Percentiles rank a stretch among this genome's conserved stretches.
Evolutionary conservation across 1,284 basidiomycete species (phyloP).

Genomic region (Melampsora larici-populina): DNA sequence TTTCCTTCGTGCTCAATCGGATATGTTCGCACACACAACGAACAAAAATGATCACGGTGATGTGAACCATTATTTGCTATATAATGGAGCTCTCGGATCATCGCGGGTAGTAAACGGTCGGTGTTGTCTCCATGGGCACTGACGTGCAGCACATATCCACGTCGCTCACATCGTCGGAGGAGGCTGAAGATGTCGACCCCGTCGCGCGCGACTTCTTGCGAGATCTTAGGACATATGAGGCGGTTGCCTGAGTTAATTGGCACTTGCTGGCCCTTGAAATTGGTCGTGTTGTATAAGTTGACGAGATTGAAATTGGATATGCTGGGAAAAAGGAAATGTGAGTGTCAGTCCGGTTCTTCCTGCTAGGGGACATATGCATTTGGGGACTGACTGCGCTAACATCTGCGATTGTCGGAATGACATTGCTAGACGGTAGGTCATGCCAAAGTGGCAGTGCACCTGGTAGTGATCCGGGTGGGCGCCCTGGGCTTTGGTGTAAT

Average conservation of each 20-base stretch:
- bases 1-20: not conserved
- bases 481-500: too few relatives aligned
- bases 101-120: not conserved
- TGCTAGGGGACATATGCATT: too few relatives aligned
- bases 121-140: too few relatives aligned
- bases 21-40: too few relatives aligned
- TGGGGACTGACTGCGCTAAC: not conserved
- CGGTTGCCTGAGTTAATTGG: not conserved
- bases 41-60: not conserved
- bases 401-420: not conserved
- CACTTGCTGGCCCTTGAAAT: not conserved
- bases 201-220: not conserved
- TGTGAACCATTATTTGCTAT: not conserved
- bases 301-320: not conserved
- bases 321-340: not conserved
- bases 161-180: not conserved
- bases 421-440: too few relatives aligned
- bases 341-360: too few relatives aligned
- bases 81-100: not conserved
- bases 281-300: not conserved
- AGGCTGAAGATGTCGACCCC: not conserved
- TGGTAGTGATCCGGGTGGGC: too few relatives aligned
- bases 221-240: not conserved
- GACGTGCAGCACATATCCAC: not conserved
- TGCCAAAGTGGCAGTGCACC: too few relatives aligned